phyloP scores from a whole-genome alignment of 179 eudicot genomes.

The Silene noctiflora region DNA sequence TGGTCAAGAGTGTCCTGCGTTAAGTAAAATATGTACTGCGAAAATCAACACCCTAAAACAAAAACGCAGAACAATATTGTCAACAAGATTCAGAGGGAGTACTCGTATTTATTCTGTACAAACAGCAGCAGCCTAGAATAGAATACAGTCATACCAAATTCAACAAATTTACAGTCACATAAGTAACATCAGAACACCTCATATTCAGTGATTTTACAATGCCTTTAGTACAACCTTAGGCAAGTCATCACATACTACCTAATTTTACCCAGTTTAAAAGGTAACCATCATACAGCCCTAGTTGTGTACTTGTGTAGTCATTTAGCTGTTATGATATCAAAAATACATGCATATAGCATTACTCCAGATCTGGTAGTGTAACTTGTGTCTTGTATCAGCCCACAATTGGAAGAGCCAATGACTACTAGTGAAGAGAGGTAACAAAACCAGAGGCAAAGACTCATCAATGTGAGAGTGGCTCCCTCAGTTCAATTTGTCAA shows the following conservation, averaged over 20 bases:
- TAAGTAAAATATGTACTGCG: too few relatives aligned
- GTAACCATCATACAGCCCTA: not conserved
- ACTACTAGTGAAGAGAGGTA: not conserved
- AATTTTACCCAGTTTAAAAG: not conserved
- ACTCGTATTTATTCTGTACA: not conserved
- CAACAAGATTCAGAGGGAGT: not conserved
- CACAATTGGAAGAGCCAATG: not conserved
- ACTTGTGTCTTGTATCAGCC: not conserved
- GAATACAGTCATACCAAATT: not conserved
- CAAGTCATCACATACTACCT: not conserved
- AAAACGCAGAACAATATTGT: not conserved
- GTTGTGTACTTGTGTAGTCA: not conserved
- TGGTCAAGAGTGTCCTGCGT: too few relatives aligned
- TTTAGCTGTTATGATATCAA: not conserved
- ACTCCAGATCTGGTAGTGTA: not conserved
- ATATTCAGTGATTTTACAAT: not conserved
- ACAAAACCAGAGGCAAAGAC: not conserved
- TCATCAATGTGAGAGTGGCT: not conserved
- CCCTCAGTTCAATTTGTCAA: not conserved
- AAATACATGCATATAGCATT: not conserved
- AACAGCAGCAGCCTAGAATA: not conserved
- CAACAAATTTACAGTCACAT: not conserved
- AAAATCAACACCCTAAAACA: too few relatives aligned
- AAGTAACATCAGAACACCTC: not conserved
- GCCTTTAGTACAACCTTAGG: not conserved